These are phyloP conservation scores for Lippia alba DNA, from an alignment of 305 asterid species.

Conservation along the genomic window DNA sequence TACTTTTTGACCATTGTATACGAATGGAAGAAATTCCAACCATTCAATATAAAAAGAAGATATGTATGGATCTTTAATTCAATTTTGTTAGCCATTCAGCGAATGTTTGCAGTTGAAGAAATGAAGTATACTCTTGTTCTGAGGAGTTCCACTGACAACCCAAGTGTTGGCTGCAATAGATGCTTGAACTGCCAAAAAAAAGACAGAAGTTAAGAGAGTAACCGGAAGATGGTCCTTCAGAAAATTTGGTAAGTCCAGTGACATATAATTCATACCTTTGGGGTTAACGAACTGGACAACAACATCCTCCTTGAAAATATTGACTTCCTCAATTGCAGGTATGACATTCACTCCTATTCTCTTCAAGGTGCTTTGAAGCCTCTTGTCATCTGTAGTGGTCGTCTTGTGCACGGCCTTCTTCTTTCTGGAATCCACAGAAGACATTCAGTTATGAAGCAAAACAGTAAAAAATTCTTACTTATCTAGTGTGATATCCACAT, in stretches of 20 bases:
- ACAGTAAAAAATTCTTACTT: not conserved
- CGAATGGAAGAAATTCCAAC: not conserved
- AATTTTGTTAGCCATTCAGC: not conserved
- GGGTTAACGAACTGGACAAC: constrained; percentile 82
- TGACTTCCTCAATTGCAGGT: constrained; percentile 85
- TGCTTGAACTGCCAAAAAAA: constrained; percentile 69
- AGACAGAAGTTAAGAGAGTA: not conserved
- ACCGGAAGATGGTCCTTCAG: not conserved
- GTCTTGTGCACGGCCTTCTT: constrained; percentile 92
- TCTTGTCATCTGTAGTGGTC: constrained; percentile 80
- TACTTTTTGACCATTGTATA: too few species aligned
- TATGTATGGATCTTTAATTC: not conserved
- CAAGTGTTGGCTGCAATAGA: constrained; percentile 89
- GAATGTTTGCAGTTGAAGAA: constrained; percentile 1
- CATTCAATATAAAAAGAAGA: not conserved
- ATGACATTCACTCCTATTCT: constrained; percentile 84
- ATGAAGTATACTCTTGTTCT: constrained; percentile 68
- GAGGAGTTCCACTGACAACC: constrained; percentile 89
- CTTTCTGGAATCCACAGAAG: constrained; percentile 54
- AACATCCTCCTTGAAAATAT: constrained; percentile 83
- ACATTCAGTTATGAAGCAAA: not conserved
- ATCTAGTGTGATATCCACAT: not conserved
- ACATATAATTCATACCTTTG: constrained; percentile 52
- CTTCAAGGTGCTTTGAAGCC: constrained; percentile 83
- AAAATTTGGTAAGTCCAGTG: not conserved